Base-by-base conservation (phyloP, 345 rosid species). In the Pseudoturritis turrita region DNA sequence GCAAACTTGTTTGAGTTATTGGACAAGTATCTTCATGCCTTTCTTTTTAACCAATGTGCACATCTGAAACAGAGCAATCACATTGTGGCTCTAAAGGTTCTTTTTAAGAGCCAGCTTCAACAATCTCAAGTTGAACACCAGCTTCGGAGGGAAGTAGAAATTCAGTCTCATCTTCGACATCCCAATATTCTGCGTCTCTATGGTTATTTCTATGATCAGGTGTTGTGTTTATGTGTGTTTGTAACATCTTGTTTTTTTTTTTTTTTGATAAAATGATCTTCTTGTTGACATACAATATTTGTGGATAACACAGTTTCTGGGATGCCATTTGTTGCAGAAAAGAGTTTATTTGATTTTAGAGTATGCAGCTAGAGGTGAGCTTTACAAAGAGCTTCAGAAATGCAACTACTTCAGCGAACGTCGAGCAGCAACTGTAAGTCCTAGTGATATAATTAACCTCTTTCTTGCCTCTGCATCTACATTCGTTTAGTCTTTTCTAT, bases 131-230 rank as follows among this genome's bases (percentile, higher is more conserved):
- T 90, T 52, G 97, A 93, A 76, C 97, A 90, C 68, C 96, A 90
- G 81, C 88, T 93, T 11, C 85, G 96, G 0, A 85, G 97, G 2
- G 98, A 93, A 83, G 97, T 93, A 43, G 97, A 93, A 72, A 93
- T 93, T 65, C 98, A 93, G 62, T 90, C 97, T 63, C 97, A 93
- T 80, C 96, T 93, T 44, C 82, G 96, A 1, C 96, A 90, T 78
- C 88, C 98, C 21, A 93, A 90, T 45, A 93, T 93, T 19, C 77
- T 93, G 53, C 81, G 97, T 0, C 89, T 93, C 49, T 93, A 93
- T 68, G 98, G 98, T 62, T 93, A 90, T 78, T 93, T 93, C 71
- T 93, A 93, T 50, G 98, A 93, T 82, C 98, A 90, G 88, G 98
- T 93, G 37, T 43, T 87, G 61, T 52, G 65, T 39, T 39, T 33